Evolutionary conservation across 768 basidiomycete species (phyloP).

Genomic region (Kockovaella imperatae): DNA sequence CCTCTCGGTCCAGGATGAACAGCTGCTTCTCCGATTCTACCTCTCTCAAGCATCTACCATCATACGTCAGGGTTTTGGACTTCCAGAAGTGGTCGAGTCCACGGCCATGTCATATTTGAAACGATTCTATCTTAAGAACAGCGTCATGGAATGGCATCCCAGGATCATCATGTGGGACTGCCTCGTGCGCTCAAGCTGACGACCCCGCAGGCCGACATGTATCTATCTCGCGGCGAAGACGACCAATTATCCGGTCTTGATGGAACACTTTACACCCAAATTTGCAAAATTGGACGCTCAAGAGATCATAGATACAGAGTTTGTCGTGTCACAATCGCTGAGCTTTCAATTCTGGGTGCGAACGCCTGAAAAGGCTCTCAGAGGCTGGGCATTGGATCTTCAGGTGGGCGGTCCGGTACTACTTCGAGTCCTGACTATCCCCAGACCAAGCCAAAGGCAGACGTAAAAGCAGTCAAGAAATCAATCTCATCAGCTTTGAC

Average conservation of each 20-base stretch:
- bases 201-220: constrained; percentile 68
- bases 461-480: constrained; percentile 46
- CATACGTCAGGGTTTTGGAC: constrained; percentile 67
- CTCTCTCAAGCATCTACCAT: constrained; percentile 74
- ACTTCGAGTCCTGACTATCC: neutral
- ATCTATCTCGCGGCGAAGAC: constrained; percentile 95
- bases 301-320: constrained; percentile 90
- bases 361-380: constrained; percentile 35
- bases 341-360: constrained; percentile 81
- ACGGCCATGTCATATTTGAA: constrained; percentile 89
- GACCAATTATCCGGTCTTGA: constrained; percentile 82
- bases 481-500: constrained; percentile 61
- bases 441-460: neutral
- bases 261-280: constrained; percentile 72
- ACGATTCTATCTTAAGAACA: constrained; percentile 93
- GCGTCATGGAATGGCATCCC: constrained; percentile 99
- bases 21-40: constrained; percentile 80
- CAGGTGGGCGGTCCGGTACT: constrained; percentile 25
- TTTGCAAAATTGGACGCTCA: constrained; percentile 72
- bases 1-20: constrained; percentile 72
- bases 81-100: constrained; percentile 86
- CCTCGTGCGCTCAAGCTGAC: neutral
- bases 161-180: constrained; percentile 84
- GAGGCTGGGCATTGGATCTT: constrained; percentile 40
- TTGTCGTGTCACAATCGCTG: constrained; percentile 88